phyloP scores from a whole-genome alignment of 768 basidiomycete genomes.

The Boletellus ananas region DNA sequence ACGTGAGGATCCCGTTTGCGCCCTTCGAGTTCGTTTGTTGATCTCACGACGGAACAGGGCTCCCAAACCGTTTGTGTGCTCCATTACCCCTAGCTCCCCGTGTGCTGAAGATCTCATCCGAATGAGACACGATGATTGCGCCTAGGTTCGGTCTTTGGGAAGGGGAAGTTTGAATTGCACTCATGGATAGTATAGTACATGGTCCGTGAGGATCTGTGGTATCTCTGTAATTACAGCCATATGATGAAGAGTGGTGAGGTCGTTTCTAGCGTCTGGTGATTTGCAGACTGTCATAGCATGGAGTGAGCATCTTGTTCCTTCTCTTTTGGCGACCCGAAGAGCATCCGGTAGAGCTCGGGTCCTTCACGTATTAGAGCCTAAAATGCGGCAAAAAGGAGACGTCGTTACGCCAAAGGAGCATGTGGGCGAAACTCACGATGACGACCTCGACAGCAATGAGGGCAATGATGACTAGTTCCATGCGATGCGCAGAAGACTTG shows the following conservation, averaged over 20 bases:
- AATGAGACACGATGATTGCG: not conserved
- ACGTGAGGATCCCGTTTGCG: slow-evolving; percentile 9
- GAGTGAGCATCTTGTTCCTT: slow-evolving; percentile 1
- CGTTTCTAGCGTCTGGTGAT: too few relatives aligned
- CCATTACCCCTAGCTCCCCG: slow-evolving; percentile 16
- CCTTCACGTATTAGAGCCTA: slow-evolving; percentile 76
- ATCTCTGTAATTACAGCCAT: slow-evolving; percentile 5
- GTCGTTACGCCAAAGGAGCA: not conserved
- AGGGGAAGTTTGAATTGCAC: not conserved
- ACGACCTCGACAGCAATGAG: slow-evolving; percentile 95
- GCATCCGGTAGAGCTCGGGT: slow-evolving; percentile 68
- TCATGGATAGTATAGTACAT: too few relatives aligned
- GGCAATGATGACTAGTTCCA: slow-evolving; percentile 94
- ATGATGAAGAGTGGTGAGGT: slow-evolving; percentile 3
- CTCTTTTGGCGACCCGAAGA: slow-evolving; percentile 18
- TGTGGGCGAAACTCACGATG: slow-evolving; percentile 52
- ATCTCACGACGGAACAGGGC: slow-evolving; percentile 4
- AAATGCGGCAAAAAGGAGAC: not conserved
- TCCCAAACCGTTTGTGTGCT: slow-evolving; percentile 27
- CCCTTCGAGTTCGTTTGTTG: too few relatives aligned
- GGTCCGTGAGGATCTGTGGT: not conserved
- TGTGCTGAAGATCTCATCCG: slow-evolving; percentile 14
- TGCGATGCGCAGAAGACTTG: slow-evolving; percentile 82
- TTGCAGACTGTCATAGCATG: not conserved
- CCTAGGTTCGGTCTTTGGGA: not conserved